Evolutionary conservation across 192 early-diverging fungal genomes (phyloP).

Genomic region (Podila epigama): DNA sequence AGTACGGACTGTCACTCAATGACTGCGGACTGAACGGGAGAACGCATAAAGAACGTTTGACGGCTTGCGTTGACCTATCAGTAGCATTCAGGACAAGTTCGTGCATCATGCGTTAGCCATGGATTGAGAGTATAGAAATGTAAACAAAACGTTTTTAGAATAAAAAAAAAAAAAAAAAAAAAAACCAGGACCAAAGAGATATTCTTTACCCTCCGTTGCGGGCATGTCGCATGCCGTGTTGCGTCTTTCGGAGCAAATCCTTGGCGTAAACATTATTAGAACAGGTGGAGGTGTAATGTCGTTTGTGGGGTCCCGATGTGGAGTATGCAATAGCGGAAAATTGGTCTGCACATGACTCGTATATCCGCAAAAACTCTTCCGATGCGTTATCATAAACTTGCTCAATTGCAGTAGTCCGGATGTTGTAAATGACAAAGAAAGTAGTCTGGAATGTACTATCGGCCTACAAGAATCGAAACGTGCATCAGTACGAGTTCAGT

Average conservation of each 20-base stretch:
- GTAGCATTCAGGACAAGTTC: too few relatives aligned
- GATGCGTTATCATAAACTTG: constrained; percentile 74
- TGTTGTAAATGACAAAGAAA: constrained; percentile 77
- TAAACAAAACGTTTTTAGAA: too few relatives aligned
- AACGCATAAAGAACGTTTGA: constrained; percentile 62
- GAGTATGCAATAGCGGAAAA: constrained; percentile 54
- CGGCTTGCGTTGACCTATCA: constrained; percentile 59
- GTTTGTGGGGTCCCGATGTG: constrained; percentile 34
- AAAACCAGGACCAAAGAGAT: too few relatives aligned
- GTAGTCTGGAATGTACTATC: constrained; percentile 53
- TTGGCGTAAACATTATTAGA: constrained; percentile 66
- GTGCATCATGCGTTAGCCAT: too few relatives aligned
- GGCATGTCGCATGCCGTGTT: constrained; percentile 68
- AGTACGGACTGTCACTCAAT: constrained; percentile 68
- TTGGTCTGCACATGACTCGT: constrained; percentile 53
- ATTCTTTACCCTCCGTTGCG: constrained; percentile 79
- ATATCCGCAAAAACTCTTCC: constrained; percentile 63
- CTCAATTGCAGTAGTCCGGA: constrained; percentile 59
- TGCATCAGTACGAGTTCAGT: background rate
- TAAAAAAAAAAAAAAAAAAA: too few relatives aligned
- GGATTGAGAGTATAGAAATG: too few relatives aligned
- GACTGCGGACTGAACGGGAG: constrained; percentile 73
- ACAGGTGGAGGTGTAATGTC: constrained; percentile 51
- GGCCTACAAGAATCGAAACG: constrained; percentile 14
- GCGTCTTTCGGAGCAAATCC: constrained; percentile 60